phyloP scores from a whole-genome alignment of 1,284 basidiomycete species.

The Cryptococcus wingfieldii region DNA sequence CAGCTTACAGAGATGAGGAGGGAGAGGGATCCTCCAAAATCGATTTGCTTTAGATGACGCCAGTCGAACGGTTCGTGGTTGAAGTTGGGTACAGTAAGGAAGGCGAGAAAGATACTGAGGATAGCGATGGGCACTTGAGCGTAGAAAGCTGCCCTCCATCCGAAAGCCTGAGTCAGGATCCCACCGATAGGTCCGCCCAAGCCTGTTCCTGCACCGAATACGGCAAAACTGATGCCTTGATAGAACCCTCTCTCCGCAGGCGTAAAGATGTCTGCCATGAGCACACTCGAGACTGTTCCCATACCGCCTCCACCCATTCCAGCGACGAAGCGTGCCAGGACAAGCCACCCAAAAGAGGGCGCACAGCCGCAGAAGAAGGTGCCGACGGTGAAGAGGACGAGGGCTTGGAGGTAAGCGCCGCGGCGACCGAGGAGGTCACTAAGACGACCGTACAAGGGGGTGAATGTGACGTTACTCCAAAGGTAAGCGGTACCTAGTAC shows the following conservation, averaged over 20 bases:
- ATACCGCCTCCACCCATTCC: slow-evolving; percentile 35
- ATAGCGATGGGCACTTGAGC: slow-evolving; percentile 20
- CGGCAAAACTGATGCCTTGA: slow-evolving; percentile 37
- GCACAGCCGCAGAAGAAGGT: slow-evolving; percentile 22
- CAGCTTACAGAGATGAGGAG: slow-evolving; percentile 20
- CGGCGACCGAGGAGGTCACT: slow-evolving; percentile 28
- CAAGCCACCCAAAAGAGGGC: slow-evolving; percentile 10
- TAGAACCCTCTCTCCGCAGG: slow-evolving; percentile 43
- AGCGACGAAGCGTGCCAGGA: slow-evolving; percentile 26
- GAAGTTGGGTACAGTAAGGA: slow-evolving; percentile 5
- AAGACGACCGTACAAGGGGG: slow-evolving; percentile 30
- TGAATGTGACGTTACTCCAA: slow-evolving; percentile 30
- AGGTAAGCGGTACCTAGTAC: slow-evolving; percentile 25
- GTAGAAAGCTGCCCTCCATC: slow-evolving; percentile 49
- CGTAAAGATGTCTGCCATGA: slow-evolving; percentile 44
- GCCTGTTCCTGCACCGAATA: slow-evolving; percentile 43
- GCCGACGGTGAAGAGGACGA: slow-evolving; percentile 26
- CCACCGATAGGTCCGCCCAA: slow-evolving; percentile 49
- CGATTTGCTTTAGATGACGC: slow-evolving; percentile 15
- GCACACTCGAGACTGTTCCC: slow-evolving; percentile 37
- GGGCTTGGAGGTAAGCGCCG: slow-evolving; percentile 20
- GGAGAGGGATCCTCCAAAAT: slow-evolving; percentile 23
- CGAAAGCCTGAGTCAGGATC: slow-evolving; percentile 42
- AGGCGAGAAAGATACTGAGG: slow-evolving; percentile 7
- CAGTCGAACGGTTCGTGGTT: background rate